Base-by-base conservation (phyloP, 306 rosid species). In the Mucuna pruriens region DNA sequence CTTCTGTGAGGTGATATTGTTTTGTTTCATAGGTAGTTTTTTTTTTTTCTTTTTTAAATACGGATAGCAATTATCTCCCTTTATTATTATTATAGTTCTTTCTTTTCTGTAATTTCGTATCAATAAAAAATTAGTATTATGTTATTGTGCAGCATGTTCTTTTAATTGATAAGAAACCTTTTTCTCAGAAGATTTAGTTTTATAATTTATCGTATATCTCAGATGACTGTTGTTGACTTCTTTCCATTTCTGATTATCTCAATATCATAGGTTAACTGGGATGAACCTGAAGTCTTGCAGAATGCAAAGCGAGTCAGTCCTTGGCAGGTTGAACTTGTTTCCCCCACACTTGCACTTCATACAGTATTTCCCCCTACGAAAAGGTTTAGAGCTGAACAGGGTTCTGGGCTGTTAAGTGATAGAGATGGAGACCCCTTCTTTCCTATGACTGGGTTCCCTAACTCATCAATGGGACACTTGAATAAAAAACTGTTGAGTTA, bases 281-380 rank as follows among this genome's bases (percentile, higher is more conserved):
- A 94, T 80, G 97, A 91, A 63, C 88, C 91, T 80, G 98, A 89
- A 78, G 85, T 71, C 62, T 80, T 86, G 82, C 90, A 79, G 63
- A 89, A 84, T 80, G 81, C 82, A 36, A 90, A 91, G 90, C 65
- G 78, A 76, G 91, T 90, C 69, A 91, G 85, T 85, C 98, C 97
- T 63, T 91, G 98, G 98, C 85, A 91, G 88, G 93, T 94, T 19
- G 93, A 90, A 81, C 69, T 36, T 69, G 70, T 83, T 55, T 33
- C 88, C 2, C 26, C 86, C 26, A 0, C 89, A 60, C 74, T 88
- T 55, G 76, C 84, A 8, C 80, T 84, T 70, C 92, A 80, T 33
- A 40, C 82, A 26, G 25, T 65, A 11, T 85, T 77, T 1, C 87
- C 84, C 79, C 80, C 90, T 0, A 11, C 86, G 57, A 91, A 93